A percentile compares a stretch with the other conserved stretches of the same genome.
These are phyloP conservation scores for Clonostachys byssicola DNA, from an alignment of 2,329 filamentous ascomycete genomes.

Conservation along the genomic window DNA sequence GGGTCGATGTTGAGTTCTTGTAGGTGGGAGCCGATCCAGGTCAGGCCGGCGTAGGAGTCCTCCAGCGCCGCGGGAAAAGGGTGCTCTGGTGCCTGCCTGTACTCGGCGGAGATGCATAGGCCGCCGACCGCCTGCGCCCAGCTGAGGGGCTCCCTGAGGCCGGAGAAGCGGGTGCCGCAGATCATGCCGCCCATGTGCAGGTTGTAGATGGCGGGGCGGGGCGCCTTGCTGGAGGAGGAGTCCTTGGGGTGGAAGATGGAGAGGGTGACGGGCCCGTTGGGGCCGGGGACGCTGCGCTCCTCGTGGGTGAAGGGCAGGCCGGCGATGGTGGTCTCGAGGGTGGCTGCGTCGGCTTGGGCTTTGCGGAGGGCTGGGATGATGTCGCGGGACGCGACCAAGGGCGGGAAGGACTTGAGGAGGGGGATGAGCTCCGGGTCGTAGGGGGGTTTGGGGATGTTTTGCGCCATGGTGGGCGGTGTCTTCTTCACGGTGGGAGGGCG, in stretches of 20 bases:
- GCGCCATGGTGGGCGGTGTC: not conserved
- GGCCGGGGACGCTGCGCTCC: conserved; percentile 9
- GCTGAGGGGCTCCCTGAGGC: conserved; percentile 9
- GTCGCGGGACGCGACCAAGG: conserved; percentile 8
- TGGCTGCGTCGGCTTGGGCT: conserved; percentile 4
- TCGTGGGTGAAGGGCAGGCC: conserved; percentile 12
- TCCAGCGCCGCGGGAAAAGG: conserved; percentile 11
- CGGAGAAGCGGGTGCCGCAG: conserved; percentile 12
- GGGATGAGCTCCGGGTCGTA: conserved; percentile 12
- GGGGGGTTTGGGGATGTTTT: conserved; percentile 6
- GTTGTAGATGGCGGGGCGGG: conserved; percentile 11
- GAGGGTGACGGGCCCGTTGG: conserved; percentile 9
- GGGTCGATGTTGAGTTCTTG: conserved; percentile 32
- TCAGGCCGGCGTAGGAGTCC: conserved; percentile 18
- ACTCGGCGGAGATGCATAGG: conserved; percentile 15
- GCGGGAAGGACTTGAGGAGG: conserved; percentile 6
- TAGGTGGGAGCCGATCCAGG: conserved; percentile 29
- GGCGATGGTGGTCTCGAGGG: conserved; percentile 6
- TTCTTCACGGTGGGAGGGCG: no score
- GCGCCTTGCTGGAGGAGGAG: not conserved
- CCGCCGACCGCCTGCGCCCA: conserved; percentile 9
- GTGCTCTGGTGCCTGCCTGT: conserved; percentile 16
- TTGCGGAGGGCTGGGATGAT: conserved; percentile 8
- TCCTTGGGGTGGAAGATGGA: conserved; percentile 11
- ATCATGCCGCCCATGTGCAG: conserved; percentile 14